Evolutionary conservation across 768 basidiomycete species (phyloP), one percentile per base, ranked within the genome.

Genomic region (Termitomyces sp.): DNA sequence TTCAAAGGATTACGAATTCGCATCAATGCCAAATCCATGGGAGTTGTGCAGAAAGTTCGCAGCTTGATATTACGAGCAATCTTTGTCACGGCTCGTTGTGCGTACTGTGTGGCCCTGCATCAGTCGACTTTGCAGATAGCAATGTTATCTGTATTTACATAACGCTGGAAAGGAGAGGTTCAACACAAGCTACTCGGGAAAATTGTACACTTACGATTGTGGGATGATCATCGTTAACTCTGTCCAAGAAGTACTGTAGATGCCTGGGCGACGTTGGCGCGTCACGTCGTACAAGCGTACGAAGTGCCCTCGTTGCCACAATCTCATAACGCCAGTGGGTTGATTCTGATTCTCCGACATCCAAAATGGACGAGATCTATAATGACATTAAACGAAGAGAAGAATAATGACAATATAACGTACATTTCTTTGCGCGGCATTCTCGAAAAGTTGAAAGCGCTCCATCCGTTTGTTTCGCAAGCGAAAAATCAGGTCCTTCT

Each of bases 251-350:
- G 61, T 78, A 87, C 35, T 70, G 66, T 38, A 85, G 69, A 57
- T 85, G 83, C 15, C 71, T 67, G 0, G 77, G 60, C 26, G 74
- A 73, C 54, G 79, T 68, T 12, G 85, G 79, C 1, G 64, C 65
- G 67, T 94, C 91, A 1, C 83, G 81, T 19, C 90, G 76, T 47
- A 91, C 74, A 14, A 92, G 71, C 3, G 87, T 81, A 28, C 88
- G 78, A 15, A 92, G 73, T 64, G 82, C 81, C 54, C 87, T 77
- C 30, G 85, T 75, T 10, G 89, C 87, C 38, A 83, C 82, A 42
- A 91, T 86, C 6, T 76, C 73, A 66, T 94, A 94, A 54, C 84
- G 80, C 91, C 91, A 92, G 65, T 94, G 91, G 5, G 87, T 91
- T 15, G 74, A 69, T 3, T 78, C 62, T 28, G 83, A 81, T 21